A percentile compares a stretch with the other conserved stretches of the same genome.
These are phyloP conservation scores for Daldinia childiae DNA, from an alignment of 495 filamentous ascomycete species.

Conservation along the genomic window DNA sequence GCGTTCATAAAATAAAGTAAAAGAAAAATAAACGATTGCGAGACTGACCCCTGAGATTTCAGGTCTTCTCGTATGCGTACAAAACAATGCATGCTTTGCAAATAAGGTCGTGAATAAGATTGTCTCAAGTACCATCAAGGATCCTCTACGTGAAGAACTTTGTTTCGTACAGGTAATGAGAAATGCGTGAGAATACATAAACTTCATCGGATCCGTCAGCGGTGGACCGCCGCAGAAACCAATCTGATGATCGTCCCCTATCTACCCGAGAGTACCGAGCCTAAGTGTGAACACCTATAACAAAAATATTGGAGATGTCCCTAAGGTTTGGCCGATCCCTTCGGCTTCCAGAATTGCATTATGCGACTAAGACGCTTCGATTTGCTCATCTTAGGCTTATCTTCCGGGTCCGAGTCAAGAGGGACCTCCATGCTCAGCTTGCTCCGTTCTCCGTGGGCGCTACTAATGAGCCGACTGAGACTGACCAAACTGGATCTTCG, in stretches of 20 bases:
- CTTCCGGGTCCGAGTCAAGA: constrained; percentile 65
- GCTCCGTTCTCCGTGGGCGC: constrained; percentile 78
- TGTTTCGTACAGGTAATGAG: constrained; percentile 25
- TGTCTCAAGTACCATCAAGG: constrained; percentile 27
- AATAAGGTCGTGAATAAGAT: constrained; percentile 34
- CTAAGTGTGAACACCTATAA: neutral
- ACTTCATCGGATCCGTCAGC: constrained; percentile 31
- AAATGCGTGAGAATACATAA: constrained; percentile 40
- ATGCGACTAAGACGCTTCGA: constrained; percentile 78
- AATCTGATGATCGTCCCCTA: constrained; percentile 4
- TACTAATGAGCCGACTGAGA: constrained; percentile 82
- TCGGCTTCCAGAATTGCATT: constrained; percentile 84
- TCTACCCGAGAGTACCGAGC: neutral
- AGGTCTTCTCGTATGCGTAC: constrained; percentile 38
- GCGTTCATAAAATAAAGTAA: constrained; percentile 50
- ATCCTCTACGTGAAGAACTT: constrained; percentile 15
- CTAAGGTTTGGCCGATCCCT: constrained; percentile 45
- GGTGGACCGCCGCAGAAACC: constrained; percentile 1
- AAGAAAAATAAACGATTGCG: constrained; percentile 33
- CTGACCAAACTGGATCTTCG: constrained; percentile 88
- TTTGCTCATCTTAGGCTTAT: constrained; percentile 71
- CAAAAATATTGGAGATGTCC: neutral
- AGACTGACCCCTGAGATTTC: constrained; percentile 23
- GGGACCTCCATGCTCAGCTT: constrained; percentile 79
- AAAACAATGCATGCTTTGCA: constrained; percentile 21